A percentile compares a stretch with the other conserved stretches of the same genome.
Conservation (phyloP, 2,329 filamentous ascomycete species). For the Botryotinia narcissicola region DNA sequence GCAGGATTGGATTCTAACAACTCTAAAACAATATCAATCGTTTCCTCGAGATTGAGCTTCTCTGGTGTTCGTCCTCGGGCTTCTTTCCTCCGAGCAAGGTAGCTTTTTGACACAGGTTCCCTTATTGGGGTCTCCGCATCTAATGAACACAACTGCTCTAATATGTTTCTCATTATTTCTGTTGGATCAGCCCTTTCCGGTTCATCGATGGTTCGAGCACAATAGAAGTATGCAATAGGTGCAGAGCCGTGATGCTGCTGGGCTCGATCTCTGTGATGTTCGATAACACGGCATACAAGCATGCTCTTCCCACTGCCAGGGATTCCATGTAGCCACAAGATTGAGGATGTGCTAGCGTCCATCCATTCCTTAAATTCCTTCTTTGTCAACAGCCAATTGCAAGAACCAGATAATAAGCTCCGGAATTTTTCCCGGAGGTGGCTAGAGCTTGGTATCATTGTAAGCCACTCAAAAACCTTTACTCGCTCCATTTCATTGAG, state of each 20-base stretch:
- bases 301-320: constrained; percentile 41
- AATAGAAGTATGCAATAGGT: constrained; percentile 16
- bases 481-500: neutral
- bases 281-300: constrained; percentile 28
- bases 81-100: constrained; percentile 4
- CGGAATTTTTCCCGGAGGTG: neutral
- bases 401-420: constrained; percentile 25
- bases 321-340: constrained; percentile 41
- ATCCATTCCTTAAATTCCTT: constrained; percentile 34
- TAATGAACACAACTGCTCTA: constrained; percentile 24
- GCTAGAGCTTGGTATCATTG: neutral
- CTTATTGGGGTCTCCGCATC: neutral
- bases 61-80: neutral
- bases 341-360: constrained; percentile 35
- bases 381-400: constrained; percentile 30
- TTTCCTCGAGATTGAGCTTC: constrained; percentile 13
- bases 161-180: constrained; percentile 30
- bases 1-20: constrained; percentile 11
- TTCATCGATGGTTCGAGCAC: constrained; percentile 31
- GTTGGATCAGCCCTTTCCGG: constrained; percentile 29
- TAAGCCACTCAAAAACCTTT: neutral
- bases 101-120: neutral
- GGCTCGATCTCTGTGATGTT: constrained; percentile 14
- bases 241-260: neutral
- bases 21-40: constrained; percentile 12